Base-by-base conservation (phyloP, 169 alveolate species). In the Neospora caninum region DNA sequence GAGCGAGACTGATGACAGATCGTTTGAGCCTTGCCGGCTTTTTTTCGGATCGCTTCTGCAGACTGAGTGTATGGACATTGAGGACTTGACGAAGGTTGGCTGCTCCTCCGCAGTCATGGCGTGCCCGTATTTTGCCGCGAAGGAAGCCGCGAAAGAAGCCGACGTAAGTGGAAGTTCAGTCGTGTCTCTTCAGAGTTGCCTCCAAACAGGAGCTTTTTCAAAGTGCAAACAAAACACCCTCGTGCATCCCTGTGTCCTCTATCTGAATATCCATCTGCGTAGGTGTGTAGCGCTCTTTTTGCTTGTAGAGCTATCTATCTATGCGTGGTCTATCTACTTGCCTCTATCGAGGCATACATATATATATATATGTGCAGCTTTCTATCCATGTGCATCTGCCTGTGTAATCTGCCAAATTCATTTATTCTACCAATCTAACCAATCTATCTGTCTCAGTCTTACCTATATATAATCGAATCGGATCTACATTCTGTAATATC, bases 61-160 rank as follows among this genome's bases (percentile, higher is more conserved):
- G 86, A 78, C 86, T 18, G 86, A 78, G 86, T 78, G 86, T 78
- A 78, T 78, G 86, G 45, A 78, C 86, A n/a, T 78, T 22, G 86
- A 78, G 31, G 42, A 78, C n/a, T n/a, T 78, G 49, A n/a, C 49
- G 43, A n/a, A 18, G 29, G 86, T 43, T n/a, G 86, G 86, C 10
- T 20, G 27, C 29, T 36, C 86, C 13, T 25, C 86, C 31, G 86
- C 49, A 0, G 43, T 78, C 27, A 10, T n/a, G 39, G 86, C 45
- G 20, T 78, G 86, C 27, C 86, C 86, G 43, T 78, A 78, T 43
- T 78, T 36, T n/a, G 39, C 86, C 4, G 86, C 86, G 7, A 78
- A 78, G 31, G 49, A 78, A 10, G 86, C 86, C 2, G 86, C 49
- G 49, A 78, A 38, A n/a, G 86, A 78, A 78, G 86, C 86, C 0